Evolutionary conservation across 148 eudicot genomes (phyloP).

Genomic region (Nepenthes mirabilis): DNA sequence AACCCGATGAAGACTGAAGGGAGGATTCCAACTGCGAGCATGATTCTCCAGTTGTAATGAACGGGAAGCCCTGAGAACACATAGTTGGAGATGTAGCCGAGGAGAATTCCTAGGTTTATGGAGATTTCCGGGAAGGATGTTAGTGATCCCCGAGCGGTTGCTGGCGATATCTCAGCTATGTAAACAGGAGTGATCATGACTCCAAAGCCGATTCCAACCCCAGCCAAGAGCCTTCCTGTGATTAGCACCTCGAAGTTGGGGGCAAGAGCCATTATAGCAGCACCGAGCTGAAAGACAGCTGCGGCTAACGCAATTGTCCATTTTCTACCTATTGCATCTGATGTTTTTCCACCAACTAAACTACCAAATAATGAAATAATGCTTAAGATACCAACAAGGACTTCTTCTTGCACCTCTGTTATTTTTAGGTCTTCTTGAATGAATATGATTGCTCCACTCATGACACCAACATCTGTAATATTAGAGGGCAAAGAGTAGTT

Average conservation of each 20-base stretch:
- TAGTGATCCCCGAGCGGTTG: slow-evolving; percentile 26
- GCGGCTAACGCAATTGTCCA: slow-evolving; percentile 37
- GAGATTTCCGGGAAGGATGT: slow-evolving; percentile 34
- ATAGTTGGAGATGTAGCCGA: slow-evolving; percentile 34
- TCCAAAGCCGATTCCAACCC: slow-evolving; percentile 32
- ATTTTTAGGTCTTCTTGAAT: slow-evolving; percentile 28
- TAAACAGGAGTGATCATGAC: slow-evolving; percentile 26
- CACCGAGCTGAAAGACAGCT: slow-evolving; percentile 23
- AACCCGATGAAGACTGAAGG: slow-evolving; percentile 65
- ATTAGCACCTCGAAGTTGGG: slow-evolving; percentile 18
- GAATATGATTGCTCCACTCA: slow-evolving; percentile 39
- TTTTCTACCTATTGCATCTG: slow-evolving; percentile 40
- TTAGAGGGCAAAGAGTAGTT: no score
- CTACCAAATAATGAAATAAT: slow-evolving; percentile 31
- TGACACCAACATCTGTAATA: slow-evolving; percentile 28
- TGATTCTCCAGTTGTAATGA: slow-evolving; percentile 30
- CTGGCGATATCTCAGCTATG: slow-evolving; percentile 37
- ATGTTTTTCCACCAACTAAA: slow-evolving; percentile 26
- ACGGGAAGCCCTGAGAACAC: slow-evolving; percentile 30
- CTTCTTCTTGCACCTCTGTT: slow-evolving; percentile 29
- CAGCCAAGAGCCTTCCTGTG: slow-evolving; percentile 29
- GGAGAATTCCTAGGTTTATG: slow-evolving; percentile 29
- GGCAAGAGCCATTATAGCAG: slow-evolving; percentile 25
- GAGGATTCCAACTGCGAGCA: slow-evolving; percentile 73
- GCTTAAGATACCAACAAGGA: slow-evolving; percentile 26